Conservation (phyloP, 805 yeast species). For the Zygosaccharomyces bailii region DNA sequence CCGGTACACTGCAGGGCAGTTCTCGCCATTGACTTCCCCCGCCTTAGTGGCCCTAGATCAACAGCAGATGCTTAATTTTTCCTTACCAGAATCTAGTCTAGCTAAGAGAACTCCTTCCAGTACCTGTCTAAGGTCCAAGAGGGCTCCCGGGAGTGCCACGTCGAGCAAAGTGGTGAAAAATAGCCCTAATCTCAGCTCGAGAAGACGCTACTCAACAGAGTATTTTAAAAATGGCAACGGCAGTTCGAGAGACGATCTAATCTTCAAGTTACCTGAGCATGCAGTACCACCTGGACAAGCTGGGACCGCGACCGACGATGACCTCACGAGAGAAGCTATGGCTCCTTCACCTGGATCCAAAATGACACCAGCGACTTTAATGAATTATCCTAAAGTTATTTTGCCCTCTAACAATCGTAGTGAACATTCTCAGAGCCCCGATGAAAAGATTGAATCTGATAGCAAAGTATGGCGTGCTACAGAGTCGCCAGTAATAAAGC, state of each 20-base stretch:
- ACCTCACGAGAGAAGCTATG: conserved; percentile 8
- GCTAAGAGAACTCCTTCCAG: conserved; percentile 4
- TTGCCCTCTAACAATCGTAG: conserved; percentile 29
- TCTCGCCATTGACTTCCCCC: conserved; percentile 60
- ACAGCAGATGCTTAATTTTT: conserved; percentile 23
- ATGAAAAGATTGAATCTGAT: conserved; percentile 12
- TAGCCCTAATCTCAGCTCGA: conserved; percentile 30
- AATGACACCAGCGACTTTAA: conserved; percentile 22
- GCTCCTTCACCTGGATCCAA: conserved; percentile 14
- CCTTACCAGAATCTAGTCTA: conserved; percentile 20
- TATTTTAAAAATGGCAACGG: conserved; percentile 11
- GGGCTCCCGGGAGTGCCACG: conserved; percentile 18
- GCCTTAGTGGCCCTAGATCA: conserved; percentile 48
- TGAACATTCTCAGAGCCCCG: conserved; percentile 28
- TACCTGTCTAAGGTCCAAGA: conserved; percentile 6
- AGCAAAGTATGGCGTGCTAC: conserved; percentile 23
- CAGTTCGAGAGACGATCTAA: conserved; percentile 29
- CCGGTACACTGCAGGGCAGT: conserved; percentile 10
- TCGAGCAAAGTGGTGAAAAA: conserved; percentile 31
- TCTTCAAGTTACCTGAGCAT: conserved; percentile 31
- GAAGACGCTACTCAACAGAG: conserved; percentile 16
- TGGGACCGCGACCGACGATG: conserved; percentile 11
- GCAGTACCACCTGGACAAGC: conserved; percentile 16
- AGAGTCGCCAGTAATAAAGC: conserved; percentile 30
- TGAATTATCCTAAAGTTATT: conserved; percentile 28